phyloP scores from a whole-genome alignment of 2,329 filamentous ascomycete species.

The Ceratocystis lukuohia region DNA sequence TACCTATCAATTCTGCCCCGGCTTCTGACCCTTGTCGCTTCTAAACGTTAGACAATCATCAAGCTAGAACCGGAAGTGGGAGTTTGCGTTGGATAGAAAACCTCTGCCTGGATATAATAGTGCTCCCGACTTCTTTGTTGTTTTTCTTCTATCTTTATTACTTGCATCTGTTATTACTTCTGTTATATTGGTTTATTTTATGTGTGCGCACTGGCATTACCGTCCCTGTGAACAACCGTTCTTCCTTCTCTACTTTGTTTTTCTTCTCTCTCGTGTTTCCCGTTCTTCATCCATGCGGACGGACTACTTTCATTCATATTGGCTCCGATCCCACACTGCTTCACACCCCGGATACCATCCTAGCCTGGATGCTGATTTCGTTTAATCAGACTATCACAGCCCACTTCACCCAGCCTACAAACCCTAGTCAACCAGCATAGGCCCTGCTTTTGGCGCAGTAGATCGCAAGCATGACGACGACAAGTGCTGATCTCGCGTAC shows the following conservation, averaged over 20 bases:
- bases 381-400: background rate
- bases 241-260: background rate
- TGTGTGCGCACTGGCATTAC: too few species aligned
- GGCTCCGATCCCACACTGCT: background rate
- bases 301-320: background rate
- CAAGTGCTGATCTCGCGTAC: slow-evolving; percentile 16
- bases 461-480: slow-evolving; percentile 13
- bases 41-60: background rate
- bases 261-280: background rate
- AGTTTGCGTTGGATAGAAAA: background rate
- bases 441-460: slow-evolving; percentile 2
- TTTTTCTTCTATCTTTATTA: background rate
- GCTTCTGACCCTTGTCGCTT: background rate
- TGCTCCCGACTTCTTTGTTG: background rate
- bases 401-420: background rate
- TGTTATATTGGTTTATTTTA: background rate
- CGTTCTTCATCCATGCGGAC: background rate
- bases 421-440: background rate
- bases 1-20: background rate
- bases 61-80: slow-evolving; percentile 9
- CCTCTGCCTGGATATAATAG: background rate
- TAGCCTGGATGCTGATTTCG: background rate
- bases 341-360: background rate
- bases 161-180: background rate
- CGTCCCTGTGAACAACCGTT: background rate